Evolutionary conservation across 306 rosid genomes (phyloP), one percentile per base, ranked within the genome.

Genomic region (Malus asiatica): DNA sequence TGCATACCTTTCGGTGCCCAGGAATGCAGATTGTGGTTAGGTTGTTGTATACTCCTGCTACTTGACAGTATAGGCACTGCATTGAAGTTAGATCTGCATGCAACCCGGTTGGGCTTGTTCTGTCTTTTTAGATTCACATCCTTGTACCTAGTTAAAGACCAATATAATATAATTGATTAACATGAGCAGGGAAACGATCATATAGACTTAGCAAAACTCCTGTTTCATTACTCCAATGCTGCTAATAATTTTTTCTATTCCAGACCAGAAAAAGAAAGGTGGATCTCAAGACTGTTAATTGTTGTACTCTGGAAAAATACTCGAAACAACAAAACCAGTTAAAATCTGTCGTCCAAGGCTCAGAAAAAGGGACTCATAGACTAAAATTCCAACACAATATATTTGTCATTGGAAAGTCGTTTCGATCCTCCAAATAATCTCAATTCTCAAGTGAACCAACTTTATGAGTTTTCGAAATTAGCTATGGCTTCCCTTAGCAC

Each of bases 121-220:
- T 22, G 15, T 67, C 67, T 74, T 64, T 77, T 73, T 15, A 51
- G 66, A 40, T 38, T 27, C 65, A 22, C 77, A 81, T 68, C 57
- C 20, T 58, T 75, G 68, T 72, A 51, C 89, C 85, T 83, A 74
- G 72, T 52, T 45, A 76, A 55, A 68, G 65, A 69, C 33, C 74
- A 29, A 14, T 2, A 72, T 20, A 40, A 60, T 15, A 3, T 55
- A n/a, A 55, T 1, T 33, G 33, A 55, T 72, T 15, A 72, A 22
- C 32, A 55, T 33, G 35, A 72, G 38, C 53, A 23, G 18, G 33
- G 64, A 59, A 6, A 58, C 13, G 18, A 10, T 48, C 64, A 73
- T 44, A n/a, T 7, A 18, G n/a, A 23, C 23, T 35, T 20, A 68
- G 52, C 33, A 40, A 7, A 1, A 48, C 20, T 53, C 18, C 10